Conservation (phyloP, 2,329 filamentous ascomycete genomes). For the Aphanocladium album region DNA sequence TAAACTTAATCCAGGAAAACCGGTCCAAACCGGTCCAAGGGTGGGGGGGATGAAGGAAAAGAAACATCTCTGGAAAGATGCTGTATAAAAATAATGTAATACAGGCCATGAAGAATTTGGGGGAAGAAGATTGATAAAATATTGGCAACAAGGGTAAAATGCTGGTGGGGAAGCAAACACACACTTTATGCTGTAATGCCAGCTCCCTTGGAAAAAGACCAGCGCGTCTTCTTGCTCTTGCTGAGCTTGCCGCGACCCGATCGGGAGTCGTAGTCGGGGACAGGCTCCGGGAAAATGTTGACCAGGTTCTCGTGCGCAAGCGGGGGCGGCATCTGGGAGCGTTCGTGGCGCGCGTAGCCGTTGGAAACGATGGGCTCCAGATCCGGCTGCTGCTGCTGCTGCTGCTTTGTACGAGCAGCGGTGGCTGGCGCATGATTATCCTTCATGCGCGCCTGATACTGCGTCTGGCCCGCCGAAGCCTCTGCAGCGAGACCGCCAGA, state of each 20-base stretch:
- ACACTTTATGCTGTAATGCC: conserved; percentile 25
- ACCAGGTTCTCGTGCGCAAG: conserved; percentile 7
- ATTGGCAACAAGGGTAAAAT: background rate
- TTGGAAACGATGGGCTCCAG: conserved; percentile 27
- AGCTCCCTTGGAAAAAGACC: conserved; percentile 23
- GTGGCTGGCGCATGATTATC: conserved; percentile 15
- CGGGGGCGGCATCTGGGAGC: conserved; percentile 9
- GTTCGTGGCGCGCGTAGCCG: background rate
- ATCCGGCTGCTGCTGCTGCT: conserved; percentile 20
- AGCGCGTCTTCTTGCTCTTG: conserved; percentile 26
- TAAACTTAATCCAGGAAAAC: too few species aligned
- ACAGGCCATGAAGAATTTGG: background rate
- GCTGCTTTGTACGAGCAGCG: background rate
- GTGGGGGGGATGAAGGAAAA: background rate
- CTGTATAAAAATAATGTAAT: background rate
- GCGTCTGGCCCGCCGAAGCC: background rate
- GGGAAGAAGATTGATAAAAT: background rate
- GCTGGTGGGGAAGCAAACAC: background rate
- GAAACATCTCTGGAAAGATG: background rate
- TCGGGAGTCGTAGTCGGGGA: conserved; percentile 1
- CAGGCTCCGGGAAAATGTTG: conserved; percentile 15
- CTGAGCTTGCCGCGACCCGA: background rate
- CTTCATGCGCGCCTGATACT: conserved; percentile 11
- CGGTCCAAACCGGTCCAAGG: too few species aligned
- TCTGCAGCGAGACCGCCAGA: background rate